Percentiles rank a stretch among this genome's conserved stretches.
These are phyloP conservation scores for Coccomyxa sp. DNA, from an alignment of 139 green algal species.

Conservation along the genomic window DNA sequence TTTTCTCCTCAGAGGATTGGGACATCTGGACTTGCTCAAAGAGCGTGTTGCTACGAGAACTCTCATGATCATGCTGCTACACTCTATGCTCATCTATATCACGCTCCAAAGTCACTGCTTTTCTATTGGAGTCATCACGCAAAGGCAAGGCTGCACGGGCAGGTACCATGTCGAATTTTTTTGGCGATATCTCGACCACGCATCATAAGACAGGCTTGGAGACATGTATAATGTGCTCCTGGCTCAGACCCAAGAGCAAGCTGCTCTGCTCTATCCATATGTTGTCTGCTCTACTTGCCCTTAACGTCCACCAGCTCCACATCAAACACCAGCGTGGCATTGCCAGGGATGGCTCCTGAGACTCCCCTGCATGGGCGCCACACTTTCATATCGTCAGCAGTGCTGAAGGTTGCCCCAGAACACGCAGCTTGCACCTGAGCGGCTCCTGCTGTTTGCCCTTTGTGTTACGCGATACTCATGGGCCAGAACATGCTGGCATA, in stretches of 20 bases:
- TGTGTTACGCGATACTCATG: too few species aligned
- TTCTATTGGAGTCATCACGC: too few species aligned
- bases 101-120: too few species aligned
- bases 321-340: conserved; percentile 77
- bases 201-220: too few species aligned
- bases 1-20: too few species aligned
- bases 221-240: too few species aligned
- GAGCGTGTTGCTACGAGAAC: too few species aligned
- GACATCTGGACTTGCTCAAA: too few species aligned
- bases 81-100: too few species aligned
- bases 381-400: not conserved
- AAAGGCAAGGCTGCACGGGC: not conserved
- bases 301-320: conserved; percentile 72
- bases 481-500: too few species aligned
- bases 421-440: too few species aligned
- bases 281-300: not conserved
- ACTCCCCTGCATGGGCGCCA: conserved; percentile 25
- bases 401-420: not conserved
- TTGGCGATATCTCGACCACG: not conserved
- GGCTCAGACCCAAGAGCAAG: not conserved
- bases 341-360: conserved; percentile 62
- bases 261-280: not conserved
- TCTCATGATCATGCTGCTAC: not conserved
- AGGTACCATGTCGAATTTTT: not conserved
- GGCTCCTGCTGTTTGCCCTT: too few species aligned